phyloP scores from a whole-genome alignment of 106 monocot genomes.

The Dioscorea zingiberensis region DNA sequence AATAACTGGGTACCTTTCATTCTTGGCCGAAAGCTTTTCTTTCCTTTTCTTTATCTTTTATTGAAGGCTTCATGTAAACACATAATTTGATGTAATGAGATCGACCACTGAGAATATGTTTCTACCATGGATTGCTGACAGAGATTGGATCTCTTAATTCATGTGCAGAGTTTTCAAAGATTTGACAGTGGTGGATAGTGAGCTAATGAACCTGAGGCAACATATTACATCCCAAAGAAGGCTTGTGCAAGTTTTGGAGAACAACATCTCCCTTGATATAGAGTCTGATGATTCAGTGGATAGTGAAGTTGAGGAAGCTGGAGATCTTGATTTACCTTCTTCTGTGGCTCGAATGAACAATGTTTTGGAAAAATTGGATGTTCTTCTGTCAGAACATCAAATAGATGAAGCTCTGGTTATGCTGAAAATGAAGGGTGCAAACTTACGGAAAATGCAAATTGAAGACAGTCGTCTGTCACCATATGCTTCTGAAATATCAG shows the following conservation, averaged over 20 bases:
- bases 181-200: slow-evolving; percentile 17
- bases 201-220: slow-evolving; percentile 22
- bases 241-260: slow-evolving; percentile 23
- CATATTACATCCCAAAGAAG: slow-evolving; percentile 28
- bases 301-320: slow-evolving; percentile 2
- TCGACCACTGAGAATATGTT: too few relatives aligned
- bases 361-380: slow-evolving; percentile 32
- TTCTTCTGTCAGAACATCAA: slow-evolving; percentile 31
- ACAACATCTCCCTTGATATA: slow-evolving; percentile 15
- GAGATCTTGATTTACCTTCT: slow-evolving; percentile 17
- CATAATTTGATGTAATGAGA: too few relatives aligned
- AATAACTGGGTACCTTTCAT: too few relatives aligned
- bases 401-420: slow-evolving; percentile 24
- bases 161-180: slow-evolving; percentile 42
- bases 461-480: slow-evolving; percentile 17
- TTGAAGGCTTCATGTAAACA: too few relatives aligned
- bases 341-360: slow-evolving; percentile 9
- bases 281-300: slow-evolving; percentile 3
- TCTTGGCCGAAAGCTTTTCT: too few relatives aligned
- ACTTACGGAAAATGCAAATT: slow-evolving; percentile 14
- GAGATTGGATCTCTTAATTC: too few relatives aligned
- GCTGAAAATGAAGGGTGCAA: slow-evolving; percentile 18
- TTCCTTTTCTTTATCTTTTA: too few relatives aligned
- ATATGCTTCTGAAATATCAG: slow-evolving; percentile 21
- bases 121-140: too few relatives aligned